Conservation (phyloP, 768 basidiomycete genomes). For the Pisolithus marmoratus region DNA sequence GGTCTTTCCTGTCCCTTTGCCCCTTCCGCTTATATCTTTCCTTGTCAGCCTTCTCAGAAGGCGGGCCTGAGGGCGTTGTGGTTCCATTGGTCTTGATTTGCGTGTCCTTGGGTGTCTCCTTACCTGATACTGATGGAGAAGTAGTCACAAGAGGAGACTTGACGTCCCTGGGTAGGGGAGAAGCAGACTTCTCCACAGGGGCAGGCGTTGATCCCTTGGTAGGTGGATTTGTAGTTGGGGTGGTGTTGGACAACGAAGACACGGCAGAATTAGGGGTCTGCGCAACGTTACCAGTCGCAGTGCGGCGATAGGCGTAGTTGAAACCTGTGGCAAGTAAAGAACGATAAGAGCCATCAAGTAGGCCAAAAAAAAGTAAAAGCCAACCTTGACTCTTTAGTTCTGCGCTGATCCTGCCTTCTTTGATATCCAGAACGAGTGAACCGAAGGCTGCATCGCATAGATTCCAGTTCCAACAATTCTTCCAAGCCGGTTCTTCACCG, state of each 20-base stretch:
- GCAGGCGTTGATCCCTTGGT: conserved; percentile 29
- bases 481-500: conserved; percentile 92
- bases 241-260: conserved; percentile 40
- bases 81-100: conserved; percentile 28
- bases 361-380: conserved; percentile 15
- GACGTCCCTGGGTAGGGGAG: conserved; percentile 25
- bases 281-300: conserved; percentile 46
- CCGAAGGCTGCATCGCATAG: conserved; percentile 95
- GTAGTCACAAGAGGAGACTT: conserved; percentile 31
- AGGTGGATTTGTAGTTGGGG: conserved; percentile 26
- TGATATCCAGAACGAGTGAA: conserved; percentile 79
- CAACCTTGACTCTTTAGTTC: conserved; percentile 90
- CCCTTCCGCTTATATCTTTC: conserved; percentile 57
- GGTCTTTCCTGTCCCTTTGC: conserved; percentile 58
- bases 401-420: conserved; percentile 86
- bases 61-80: conserved; percentile 19
- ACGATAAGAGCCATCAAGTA: conserved; percentile 4
- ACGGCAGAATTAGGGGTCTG: conserved; percentile 57
- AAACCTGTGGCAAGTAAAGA: conserved; percentile 51
- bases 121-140: conserved; percentile 27
- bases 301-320: conserved; percentile 91
- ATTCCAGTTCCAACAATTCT: conserved; percentile 99
- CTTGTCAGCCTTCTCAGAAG: conserved; percentile 48
- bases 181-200: conserved; percentile 32
- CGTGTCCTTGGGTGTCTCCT: conserved; percentile 25